A percentile compares a stretch with the other conserved stretches of the same genome.
Conservation (phyloP, 106 monocot genomes). For the Narthecium ossifragum region DNA sequence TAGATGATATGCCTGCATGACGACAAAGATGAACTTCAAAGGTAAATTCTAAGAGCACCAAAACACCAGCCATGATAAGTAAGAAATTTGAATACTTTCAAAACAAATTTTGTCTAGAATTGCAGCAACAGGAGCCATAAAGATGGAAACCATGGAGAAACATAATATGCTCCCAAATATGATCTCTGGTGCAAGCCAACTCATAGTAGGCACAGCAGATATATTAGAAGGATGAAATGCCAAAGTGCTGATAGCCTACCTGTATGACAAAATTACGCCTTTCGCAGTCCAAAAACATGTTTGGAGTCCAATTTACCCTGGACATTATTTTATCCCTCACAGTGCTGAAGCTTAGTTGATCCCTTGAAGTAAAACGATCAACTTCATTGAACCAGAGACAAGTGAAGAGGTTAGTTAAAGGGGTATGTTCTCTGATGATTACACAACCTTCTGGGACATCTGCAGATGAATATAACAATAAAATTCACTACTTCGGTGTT, state of each 20-base stretch:
- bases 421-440: slow-evolving; percentile 34
- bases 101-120: background rate
- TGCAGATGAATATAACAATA: slow-evolving; percentile 5
- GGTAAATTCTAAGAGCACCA: too few relatives aligned
- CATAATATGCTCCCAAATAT: slow-evolving; percentile 1
- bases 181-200: background rate
- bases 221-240: background rate
- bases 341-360: slow-evolving; percentile 37
- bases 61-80: too few relatives aligned
- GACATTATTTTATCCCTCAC: slow-evolving; percentile 38
- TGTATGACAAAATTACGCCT: slow-evolving; percentile 44
- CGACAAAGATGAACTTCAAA: too few relatives aligned
- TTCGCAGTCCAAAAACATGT: slow-evolving; percentile 46
- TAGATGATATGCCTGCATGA: slow-evolving; percentile 21
- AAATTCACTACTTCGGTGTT: background rate
- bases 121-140: background rate
- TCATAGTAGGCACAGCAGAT: background rate
- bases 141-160: background rate
- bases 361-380: slow-evolving; percentile 44
- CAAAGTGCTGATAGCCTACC: too few relatives aligned
- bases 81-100: too few relatives aligned
- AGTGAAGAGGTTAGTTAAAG: slow-evolving; percentile 43
- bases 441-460: slow-evolving; percentile 53
- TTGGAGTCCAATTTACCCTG: slow-evolving; percentile 21
- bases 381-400: slow-evolving; percentile 60